Evolutionary conservation across 495 filamentous ascomycete species (phyloP).

Genomic region (Cetradonia linearis): DNA sequence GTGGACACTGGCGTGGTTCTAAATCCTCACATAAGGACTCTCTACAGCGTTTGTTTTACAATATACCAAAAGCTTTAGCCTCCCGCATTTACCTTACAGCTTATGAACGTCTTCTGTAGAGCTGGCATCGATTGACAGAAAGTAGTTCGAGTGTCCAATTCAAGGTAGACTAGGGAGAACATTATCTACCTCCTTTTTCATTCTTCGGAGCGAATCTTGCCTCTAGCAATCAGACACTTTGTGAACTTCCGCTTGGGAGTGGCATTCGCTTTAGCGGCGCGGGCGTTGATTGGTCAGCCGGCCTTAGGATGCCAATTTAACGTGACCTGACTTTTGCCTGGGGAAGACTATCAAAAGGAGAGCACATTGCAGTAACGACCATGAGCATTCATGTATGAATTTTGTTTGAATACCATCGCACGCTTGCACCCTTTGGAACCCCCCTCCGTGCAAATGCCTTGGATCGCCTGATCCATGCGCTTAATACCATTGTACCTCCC

Average conservation of each 20-base stretch:
- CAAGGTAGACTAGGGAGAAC: background rate
- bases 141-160: background rate
- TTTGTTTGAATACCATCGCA: background rate
- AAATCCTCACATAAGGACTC: conserved; percentile 17
- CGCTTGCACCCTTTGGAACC: conserved; percentile 2
- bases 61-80: conserved; percentile 2
- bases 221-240: background rate
- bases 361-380: conserved; percentile 2
- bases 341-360: conserved; percentile 12
- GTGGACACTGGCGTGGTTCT: conserved; percentile 97
- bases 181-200: background rate
- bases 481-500: conserved; percentile 1
- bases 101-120: background rate
- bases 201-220: too few relatives aligned
- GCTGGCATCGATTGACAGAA: background rate
- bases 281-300: conserved; percentile 11
- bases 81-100: conserved; percentile 1
- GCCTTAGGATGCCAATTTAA: conserved; percentile 3
- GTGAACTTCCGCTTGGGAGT: background rate
- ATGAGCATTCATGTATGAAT: background rate
- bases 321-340: conserved; percentile 4
- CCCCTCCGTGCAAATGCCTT: conserved; percentile 10
- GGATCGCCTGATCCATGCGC: conserved; percentile 11
- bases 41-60: background rate
- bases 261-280: conserved; percentile 1